Conservation (phyloP, 768 basidiomycete species). For the Pleurotus sapidus region DNA sequence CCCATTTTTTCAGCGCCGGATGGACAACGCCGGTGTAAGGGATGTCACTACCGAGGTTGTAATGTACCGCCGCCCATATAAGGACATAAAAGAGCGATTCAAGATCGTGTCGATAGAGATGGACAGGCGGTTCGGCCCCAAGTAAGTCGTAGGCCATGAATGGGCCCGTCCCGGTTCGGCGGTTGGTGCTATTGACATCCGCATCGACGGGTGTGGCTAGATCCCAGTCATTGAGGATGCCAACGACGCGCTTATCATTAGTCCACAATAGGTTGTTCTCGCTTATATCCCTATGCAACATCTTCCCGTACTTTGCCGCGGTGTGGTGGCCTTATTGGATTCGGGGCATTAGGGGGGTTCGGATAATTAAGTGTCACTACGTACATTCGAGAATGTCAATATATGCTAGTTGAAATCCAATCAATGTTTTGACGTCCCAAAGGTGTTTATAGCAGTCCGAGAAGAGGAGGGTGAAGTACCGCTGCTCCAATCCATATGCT, state of each 20-base stretch:
- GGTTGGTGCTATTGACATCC: constrained; percentile 4
- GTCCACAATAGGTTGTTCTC: constrained; percentile 11
- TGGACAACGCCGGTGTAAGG: no score
- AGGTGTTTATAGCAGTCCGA: constrained; percentile 17
- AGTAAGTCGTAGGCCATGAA: constrained; percentile 28
- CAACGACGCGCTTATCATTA: no score
- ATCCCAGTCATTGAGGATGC: constrained; percentile 13
- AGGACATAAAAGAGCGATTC: no score
- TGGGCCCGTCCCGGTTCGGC: constrained; percentile 22
- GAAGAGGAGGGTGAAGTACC: constrained; percentile 15
- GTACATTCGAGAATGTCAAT: constrained; percentile 28
- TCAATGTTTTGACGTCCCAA: constrained; percentile 16
- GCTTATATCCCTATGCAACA: constrained; percentile 30
- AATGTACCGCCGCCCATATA: constrained; percentile 7
- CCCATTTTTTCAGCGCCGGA: no score
- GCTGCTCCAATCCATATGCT: constrained; percentile 4
- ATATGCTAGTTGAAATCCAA: constrained; percentile 24
- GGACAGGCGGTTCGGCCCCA: constrained; percentile 9
- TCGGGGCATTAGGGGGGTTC: neutral
- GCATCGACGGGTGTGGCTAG: constrained; percentile 13
- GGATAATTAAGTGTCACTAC: neutral
- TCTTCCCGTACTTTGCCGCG: constrained; percentile 14
- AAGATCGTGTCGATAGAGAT: constrained; percentile 8
- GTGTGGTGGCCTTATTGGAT: constrained; percentile 19
- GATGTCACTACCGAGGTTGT: constrained; percentile 11